A percentile compares a stretch with the other conserved stretches of the same genome.
Evolutionary conservation across 768 basidiomycete genomes (phyloP).

Genomic region (Boletus vermiculosoides): DNA sequence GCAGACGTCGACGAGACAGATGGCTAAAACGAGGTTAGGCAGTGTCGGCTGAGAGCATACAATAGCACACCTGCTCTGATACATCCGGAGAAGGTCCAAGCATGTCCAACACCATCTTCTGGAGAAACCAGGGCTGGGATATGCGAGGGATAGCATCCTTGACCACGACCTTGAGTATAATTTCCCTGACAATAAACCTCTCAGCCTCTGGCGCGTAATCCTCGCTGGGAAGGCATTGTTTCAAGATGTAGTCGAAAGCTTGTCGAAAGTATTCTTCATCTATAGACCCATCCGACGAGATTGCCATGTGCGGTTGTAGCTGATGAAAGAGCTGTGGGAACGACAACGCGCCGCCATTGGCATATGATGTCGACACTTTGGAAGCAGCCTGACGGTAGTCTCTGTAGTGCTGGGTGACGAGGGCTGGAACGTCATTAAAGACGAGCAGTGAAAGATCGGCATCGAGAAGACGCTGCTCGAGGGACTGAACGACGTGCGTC

Average conservation of each 20-base stretch:
- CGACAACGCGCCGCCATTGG: constrained; percentile 59
- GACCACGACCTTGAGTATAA: constrained; percentile 75
- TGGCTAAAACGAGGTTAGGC: constrained; percentile 15
- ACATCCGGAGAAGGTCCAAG: constrained; percentile 47
- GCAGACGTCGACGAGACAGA: constrained; percentile 26
- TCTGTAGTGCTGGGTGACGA: constrained; percentile 71
- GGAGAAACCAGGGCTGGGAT: constrained; percentile 89
- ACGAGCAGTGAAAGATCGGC: constrained; percentile 62
- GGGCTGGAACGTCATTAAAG: constrained; percentile 57
- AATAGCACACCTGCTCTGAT: constrained; percentile 20
- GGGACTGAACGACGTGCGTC: constrained; percentile 51
- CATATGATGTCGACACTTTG: constrained; percentile 70
- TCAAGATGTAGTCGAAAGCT: constrained; percentile 73
- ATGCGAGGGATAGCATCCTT: constrained; percentile 66
- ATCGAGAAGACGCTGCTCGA: constrained; percentile 56
- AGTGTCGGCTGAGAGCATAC: background rate
- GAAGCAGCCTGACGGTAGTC: constrained; percentile 71
- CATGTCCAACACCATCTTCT: constrained; percentile 62
- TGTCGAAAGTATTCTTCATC: constrained; percentile 80
- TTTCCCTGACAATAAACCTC: constrained; percentile 80
- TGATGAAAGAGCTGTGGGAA: constrained; percentile 73
- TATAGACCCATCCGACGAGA: constrained; percentile 61
- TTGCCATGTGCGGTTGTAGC: constrained; percentile 81
- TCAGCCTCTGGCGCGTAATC: constrained; percentile 74
- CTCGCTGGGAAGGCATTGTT: constrained; percentile 66